Evolutionary conservation across 805 yeast genomes (phyloP), one percentile per base, ranked within the genome.

Genomic region (Candida stauntonica): DNA sequence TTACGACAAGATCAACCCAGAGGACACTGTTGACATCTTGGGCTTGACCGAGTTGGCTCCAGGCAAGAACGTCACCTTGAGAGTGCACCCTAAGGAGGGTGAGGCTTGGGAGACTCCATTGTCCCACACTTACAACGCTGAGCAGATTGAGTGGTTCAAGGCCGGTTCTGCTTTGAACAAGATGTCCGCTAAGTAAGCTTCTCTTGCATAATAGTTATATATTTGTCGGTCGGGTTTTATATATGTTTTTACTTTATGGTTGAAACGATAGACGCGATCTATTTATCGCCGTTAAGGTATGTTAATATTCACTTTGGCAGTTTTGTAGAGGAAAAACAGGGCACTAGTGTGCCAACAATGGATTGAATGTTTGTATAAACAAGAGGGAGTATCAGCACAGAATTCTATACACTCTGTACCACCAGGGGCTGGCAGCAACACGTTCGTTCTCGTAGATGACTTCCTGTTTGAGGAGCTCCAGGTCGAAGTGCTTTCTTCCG

Each of bases 81-180:
- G 84, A 69, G 74, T 78, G 41, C 77, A 74, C 63, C 78, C 81
- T 54, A 66, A 71, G 66, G 71, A 83, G 47, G 96, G 96, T 61
- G 67, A 62, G 41, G 70, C 88, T 47, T 93, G 96, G 96, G 82
- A 81, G 59, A 75, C 91, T 62, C 82, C 78, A 72, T 85, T 93
- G 67, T 78, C 95, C 41, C 99, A 93, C 78, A 93, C 99, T 51
- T 93, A 86, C 79, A 93, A 93, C 78, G 47, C 65, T 49, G 97
- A 93, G 76, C 99, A 91, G 77, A 85, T 91, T 64, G 97, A 86
- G 66, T 91, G 98, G 98, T 91, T 91, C 85, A 91, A 86, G 79
- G 80, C 83, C 60, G 99, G 99, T 75, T 88, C 97, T 57, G 99
- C 99, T 67, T 82, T 93, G 73, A 93, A 93, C 86, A 86, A 83